Evolutionary conservation across 2,329 filamentous ascomycete genomes (phyloP).

Genomic region (Ascochyta pisi): DNA sequence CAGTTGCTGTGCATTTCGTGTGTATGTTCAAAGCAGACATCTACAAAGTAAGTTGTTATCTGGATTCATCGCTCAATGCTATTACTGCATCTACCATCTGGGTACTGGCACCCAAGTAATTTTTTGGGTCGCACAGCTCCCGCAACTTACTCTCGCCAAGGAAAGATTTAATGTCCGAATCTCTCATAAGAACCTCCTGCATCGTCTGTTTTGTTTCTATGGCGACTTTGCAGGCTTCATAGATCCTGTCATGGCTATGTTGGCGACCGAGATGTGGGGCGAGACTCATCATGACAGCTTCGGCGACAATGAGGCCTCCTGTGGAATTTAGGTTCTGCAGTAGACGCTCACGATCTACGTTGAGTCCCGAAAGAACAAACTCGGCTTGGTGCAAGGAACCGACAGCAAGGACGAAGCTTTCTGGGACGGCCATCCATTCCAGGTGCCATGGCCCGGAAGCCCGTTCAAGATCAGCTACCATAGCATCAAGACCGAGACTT

Average conservation of each 20-base stretch:
- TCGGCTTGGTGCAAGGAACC: conserved; percentile 62
- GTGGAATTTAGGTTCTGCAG: conserved; percentile 59
- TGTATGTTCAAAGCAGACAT: too few relatives aligned
- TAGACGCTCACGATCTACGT: conserved; percentile 60
- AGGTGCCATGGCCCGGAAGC: conserved; percentile 66
- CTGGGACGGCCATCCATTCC: conserved; percentile 64
- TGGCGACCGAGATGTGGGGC: conserved; percentile 61
- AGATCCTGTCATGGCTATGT: conserved; percentile 63
- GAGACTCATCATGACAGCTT: conserved; percentile 68
- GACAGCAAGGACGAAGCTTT: conserved; percentile 61
- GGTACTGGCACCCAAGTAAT: conserved; percentile 51
- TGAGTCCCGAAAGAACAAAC: conserved; percentile 60
- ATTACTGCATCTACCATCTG: conserved; percentile 47
- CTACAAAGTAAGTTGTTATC: not conserved
- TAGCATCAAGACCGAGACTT: conserved; percentile 60
- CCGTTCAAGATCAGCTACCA: conserved; percentile 65
- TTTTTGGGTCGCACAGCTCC: conserved; percentile 61
- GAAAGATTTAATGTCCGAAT: conserved; percentile 49
- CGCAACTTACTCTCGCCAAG: conserved; percentile 50
- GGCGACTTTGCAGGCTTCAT: conserved; percentile 60
- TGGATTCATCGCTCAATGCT: conserved; percentile 11
- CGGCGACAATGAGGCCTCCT: conserved; percentile 62
- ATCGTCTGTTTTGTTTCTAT: conserved; percentile 51
- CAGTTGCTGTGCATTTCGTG: too few relatives aligned
- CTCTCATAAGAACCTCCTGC: not conserved